Percentiles rank a stretch among this genome's conserved stretches.
These are phyloP conservation scores for Cardiosporidium cionae DNA, from an alignment of 169 alveolate genomes.

Conservation along the genomic window DNA sequence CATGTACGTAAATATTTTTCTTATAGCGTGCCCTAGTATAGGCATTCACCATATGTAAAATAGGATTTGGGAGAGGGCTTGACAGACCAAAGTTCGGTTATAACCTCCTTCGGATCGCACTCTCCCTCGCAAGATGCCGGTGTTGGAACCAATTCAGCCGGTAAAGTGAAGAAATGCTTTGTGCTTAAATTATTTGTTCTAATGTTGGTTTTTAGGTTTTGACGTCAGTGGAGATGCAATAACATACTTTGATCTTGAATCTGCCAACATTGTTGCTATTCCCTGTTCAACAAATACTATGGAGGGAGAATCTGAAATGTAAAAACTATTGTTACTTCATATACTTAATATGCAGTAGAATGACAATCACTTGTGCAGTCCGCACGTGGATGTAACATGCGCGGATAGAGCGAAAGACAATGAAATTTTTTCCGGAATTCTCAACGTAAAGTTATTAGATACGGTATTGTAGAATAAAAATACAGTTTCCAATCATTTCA, in stretches of 20 bases:
- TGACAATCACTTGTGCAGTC: conserved; percentile 19
- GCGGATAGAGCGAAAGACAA: conserved; percentile 35
- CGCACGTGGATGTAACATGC: conserved; percentile 40
- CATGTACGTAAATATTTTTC: conserved; percentile 35
- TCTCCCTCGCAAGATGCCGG: too few relatives aligned
- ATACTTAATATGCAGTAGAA: neutral
- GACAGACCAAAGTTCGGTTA: conserved; percentile 7
- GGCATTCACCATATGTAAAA: too few relatives aligned
- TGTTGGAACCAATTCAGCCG: too few relatives aligned
- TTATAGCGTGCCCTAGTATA: neutral
- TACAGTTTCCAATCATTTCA: conserved; percentile 6
- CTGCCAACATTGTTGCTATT: conserved; percentile 68
- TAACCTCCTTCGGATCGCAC: too few relatives aligned
- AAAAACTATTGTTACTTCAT: conserved; percentile 38
- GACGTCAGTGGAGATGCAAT: neutral
- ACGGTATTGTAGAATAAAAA: neutral
- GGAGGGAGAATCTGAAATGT: conserved; percentile 49
- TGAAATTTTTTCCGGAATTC: conserved; percentile 39
- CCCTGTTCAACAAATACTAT: conserved; percentile 72
- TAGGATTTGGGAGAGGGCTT: conserved; percentile 21
- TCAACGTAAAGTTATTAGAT: conserved; percentile 2
- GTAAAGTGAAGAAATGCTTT: too few relatives aligned
- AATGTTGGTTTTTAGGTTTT: neutral
- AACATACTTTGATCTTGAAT: conserved; percentile 59
- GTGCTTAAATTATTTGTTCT: too few relatives aligned